These are phyloP conservation scores for Fragaria iinumae DNA, from an alignment of 306 rosid species.

Conservation along the genomic window DNA sequence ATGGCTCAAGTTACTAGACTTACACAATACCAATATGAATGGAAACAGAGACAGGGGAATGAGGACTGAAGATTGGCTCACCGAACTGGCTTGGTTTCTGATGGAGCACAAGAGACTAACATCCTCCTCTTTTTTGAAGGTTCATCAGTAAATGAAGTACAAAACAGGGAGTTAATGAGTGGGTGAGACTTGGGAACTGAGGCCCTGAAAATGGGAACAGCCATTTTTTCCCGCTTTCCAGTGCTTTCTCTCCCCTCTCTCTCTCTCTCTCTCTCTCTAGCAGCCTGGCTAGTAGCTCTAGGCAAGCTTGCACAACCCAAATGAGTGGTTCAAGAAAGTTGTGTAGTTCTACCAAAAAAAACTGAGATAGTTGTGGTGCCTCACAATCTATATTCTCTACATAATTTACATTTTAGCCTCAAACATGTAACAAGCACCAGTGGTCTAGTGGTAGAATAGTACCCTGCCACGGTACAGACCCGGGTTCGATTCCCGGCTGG, in stretches of 20 bases:
- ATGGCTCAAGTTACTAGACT: not conserved
- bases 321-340: constrained; percentile 14
- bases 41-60: not conserved
- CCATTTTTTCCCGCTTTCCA: constrained; percentile 59
- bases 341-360: too few relatives aligned
- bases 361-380: not conserved
- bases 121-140: constrained; percentile 48
- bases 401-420: too few relatives aligned
- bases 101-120: constrained; percentile 41
- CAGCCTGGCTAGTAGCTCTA: not conserved
- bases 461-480: constrained; percentile 70
- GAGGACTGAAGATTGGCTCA: constrained; percentile 23
- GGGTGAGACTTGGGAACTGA: constrained; percentile 50
- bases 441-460: constrained; percentile 97
- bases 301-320: constrained; percentile 4
- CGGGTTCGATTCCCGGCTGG: constrained; percentile 63
- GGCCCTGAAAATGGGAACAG: constrained; percentile 53
- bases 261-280: constrained; percentile 17
- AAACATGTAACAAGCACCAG: too few relatives aligned
- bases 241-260: constrained; percentile 25
- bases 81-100: constrained; percentile 55
- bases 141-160: constrained; percentile 34
- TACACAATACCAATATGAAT: not conserved
- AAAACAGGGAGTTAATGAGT: constrained; percentile 37
- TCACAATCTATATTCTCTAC: not conserved